A percentile compares a stretch with the other conserved stretches of the same genome.
These are phyloP conservation scores for Elsinoe australis DNA, from an alignment of 2,329 filamentous ascomycete genomes.

Conservation along the genomic window DNA sequence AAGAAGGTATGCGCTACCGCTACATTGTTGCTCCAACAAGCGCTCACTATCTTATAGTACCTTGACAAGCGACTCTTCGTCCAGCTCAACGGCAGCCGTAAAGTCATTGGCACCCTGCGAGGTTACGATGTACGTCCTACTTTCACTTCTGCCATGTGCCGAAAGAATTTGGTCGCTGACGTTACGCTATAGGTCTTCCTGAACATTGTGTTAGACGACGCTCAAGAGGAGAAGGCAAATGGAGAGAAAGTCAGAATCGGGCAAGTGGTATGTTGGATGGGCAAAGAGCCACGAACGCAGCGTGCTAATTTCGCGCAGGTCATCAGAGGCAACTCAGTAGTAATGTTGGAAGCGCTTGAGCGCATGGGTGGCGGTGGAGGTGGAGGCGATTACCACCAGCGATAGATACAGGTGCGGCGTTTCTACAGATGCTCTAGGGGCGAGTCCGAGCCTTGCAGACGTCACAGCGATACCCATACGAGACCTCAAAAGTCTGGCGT, in stretches of 20 bases:
- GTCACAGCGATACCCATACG: slow-evolving; percentile 1
- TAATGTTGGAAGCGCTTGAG: slow-evolving; percentile 71
- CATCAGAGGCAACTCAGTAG: slow-evolving; percentile 94
- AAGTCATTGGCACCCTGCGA: slow-evolving; percentile 87
- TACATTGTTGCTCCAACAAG: not conserved
- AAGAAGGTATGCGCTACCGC: slow-evolving; percentile 72
- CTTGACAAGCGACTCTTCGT: slow-evolving; percentile 98
- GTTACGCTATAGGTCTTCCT: slow-evolving; percentile 74
- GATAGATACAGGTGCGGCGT: not conserved
- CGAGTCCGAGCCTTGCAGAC: too few species aligned
- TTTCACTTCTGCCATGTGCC: not conserved
- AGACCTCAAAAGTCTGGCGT: slow-evolving; percentile 8
- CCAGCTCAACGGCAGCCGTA: slow-evolving; percentile 94
- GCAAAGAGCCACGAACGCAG: slow-evolving; percentile 19
- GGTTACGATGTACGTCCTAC: slow-evolving; percentile 76
- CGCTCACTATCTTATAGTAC: slow-evolving; percentile 54
- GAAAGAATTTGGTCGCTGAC: not conserved
- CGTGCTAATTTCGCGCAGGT: slow-evolving; percentile 49
- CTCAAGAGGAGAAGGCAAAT: slow-evolving; percentile 85
- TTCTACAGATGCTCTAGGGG: too few species aligned
- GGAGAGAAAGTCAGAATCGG: slow-evolving; percentile 85
- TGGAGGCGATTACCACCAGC: not conserved
- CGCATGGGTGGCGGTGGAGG: slow-evolving; percentile 29
- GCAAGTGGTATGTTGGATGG: slow-evolving; percentile 65
- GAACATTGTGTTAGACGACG: slow-evolving; percentile 96